These are phyloP conservation scores for Acorus calamus DNA, from an alignment of 106 monocot species.

Conservation along the genomic window DNA sequence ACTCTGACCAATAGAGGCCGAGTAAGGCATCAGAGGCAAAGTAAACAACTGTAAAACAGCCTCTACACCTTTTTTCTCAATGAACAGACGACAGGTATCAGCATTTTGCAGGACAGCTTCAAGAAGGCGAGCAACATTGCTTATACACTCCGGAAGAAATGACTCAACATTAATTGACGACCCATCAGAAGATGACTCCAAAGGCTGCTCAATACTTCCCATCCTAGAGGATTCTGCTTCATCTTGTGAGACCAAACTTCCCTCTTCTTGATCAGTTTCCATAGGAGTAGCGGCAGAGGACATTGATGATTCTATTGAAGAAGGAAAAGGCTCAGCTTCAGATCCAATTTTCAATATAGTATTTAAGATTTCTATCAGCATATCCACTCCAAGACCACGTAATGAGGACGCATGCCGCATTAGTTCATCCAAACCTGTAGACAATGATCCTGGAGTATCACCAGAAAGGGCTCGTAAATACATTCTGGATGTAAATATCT, in stretches of 20 bases:
- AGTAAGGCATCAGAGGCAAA: slow-evolving; percentile 31
- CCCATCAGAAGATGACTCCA: slow-evolving; percentile 25
- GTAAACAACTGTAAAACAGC: slow-evolving; percentile 46
- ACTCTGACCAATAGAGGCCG: slow-evolving; percentile 41
- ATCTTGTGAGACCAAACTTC: slow-evolving; percentile 1
- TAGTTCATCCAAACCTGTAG: slow-evolving; percentile 66
- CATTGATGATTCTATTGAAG: slow-evolving; percentile 6
- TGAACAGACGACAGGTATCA: slow-evolving; percentile 51
- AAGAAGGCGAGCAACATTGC: slow-evolving; percentile 51
- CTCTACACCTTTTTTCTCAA: slow-evolving; percentile 69
- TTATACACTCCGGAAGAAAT: slow-evolving; percentile 57
- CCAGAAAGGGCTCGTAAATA: slow-evolving; percentile 53
- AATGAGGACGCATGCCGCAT: slow-evolving; percentile 56
- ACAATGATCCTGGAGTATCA: slow-evolving; percentile 35
- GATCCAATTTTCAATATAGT: slow-evolving; percentile 42
- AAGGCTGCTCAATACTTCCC: slow-evolving; percentile 20
- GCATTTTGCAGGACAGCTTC: slow-evolving; percentile 71
- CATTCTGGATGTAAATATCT: slow-evolving; percentile 53
- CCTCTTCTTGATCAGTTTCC: slow-evolving; percentile 44
- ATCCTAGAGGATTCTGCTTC: slow-evolving; percentile 17
- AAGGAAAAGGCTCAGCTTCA: slow-evolving; percentile 18
- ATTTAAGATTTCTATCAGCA: slow-evolving; percentile 59
- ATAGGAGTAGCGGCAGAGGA: slow-evolving; percentile 25
- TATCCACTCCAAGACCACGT: slow-evolving; percentile 55
- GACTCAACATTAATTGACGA: slow-evolving; percentile 21